Base-by-base conservation (phyloP, 805 yeast genomes). In the Saccharomycopsis fodiens region DNA sequence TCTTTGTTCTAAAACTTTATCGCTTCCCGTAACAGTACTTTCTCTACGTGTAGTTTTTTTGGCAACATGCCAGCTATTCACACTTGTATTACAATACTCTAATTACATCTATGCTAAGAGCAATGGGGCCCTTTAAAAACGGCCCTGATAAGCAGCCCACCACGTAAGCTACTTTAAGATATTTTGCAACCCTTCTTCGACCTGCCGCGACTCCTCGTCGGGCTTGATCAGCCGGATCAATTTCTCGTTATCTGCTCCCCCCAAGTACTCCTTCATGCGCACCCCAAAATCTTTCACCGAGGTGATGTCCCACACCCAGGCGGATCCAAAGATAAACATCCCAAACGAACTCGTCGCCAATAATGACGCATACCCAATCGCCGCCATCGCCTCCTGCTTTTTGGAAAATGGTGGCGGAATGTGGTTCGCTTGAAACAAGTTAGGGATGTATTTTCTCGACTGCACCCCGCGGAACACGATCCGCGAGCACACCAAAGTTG, bases 351-450 rank as follows among this genome's bases (percentile, higher is more conserved):
- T 73, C 0, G 79, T 72, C 2, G 96, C 85, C 15, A 89, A 65
- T 39, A 83, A 63, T 0, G 95, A 76, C 1, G 96, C 94, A 35
- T 85, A 81, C 0, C 82, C 77, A 2, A 89, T 86, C 0, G 96
- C 96, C 35, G 79, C 78, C 29, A 86, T 76, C 1, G 96, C 96
- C 60, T 88, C 96, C 45, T 78, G 75, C 51, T 85, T 78, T 59
- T 85, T 79, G 25, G 84, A 81, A 57, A 81, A 83, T n/a, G 78
- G 70, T 3, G 96, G 96, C 2, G 94, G 94, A 47, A 77, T 73
- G 56, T 87, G 91, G 62, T 88, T 88, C 10, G 89, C 86, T 55
- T 85, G 88, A 63, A 85, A 89, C 55, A 79, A 69, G 36, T 72
- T 73, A 5, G 96, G 96, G 4, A 78, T 63, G 55, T 78, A 87